Evolutionary conservation across 2,329 filamentous ascomycete genomes (phyloP), one percentile per base, ranked within the genome.

Genomic region (Microdochium bolleyi): DNA sequence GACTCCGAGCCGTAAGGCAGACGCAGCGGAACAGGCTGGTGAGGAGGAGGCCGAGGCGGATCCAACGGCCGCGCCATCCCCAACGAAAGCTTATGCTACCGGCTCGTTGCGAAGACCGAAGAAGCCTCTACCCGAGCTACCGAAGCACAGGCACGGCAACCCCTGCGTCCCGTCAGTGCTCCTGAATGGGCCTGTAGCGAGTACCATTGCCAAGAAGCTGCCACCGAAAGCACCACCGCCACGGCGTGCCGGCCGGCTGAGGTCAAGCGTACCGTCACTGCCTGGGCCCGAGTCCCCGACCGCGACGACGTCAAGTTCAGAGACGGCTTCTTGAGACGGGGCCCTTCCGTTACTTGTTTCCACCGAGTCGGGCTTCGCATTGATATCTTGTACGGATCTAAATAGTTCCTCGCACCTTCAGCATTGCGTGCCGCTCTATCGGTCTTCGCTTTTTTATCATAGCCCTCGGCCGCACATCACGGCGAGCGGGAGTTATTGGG

Each of bases 1-100:
- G 61, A 91, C 89, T 19, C 89, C 89, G 5, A 90, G 88, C 64
- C 78, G 85, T 49, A 82, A 73, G 37, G 61, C 64, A 41, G 62
- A 58, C 11, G 59, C 60, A 11, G 54, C 59, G 11, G 58, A 55
- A 11, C 48, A 58, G 49, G 30, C 49, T 50, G 19, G 38, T 51
- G 37, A 53, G 51, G 25, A 55, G 44, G 24, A 49, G 19, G 48
- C 63, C 8, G 56, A 58, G 24, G 55, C 58, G 49, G 58, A 55
- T 24, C 41, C 56, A 2, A 52, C 57, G n/a, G 62, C 54, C 30
- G 50, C 52, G 11, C 52, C n/a, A 30, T 14, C 21, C 3, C 24
- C 41, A 19, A 19, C 41, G 8, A 21, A 16, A 24, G 22, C 14
- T 7, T 46, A 16, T 46, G 41, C 41, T 7, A 8, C 21, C 4